These are phyloP conservation scores for Rhodotorula sp. DNA, from an alignment of 1,284 basidiomycete species.

Conservation along the genomic window DNA sequence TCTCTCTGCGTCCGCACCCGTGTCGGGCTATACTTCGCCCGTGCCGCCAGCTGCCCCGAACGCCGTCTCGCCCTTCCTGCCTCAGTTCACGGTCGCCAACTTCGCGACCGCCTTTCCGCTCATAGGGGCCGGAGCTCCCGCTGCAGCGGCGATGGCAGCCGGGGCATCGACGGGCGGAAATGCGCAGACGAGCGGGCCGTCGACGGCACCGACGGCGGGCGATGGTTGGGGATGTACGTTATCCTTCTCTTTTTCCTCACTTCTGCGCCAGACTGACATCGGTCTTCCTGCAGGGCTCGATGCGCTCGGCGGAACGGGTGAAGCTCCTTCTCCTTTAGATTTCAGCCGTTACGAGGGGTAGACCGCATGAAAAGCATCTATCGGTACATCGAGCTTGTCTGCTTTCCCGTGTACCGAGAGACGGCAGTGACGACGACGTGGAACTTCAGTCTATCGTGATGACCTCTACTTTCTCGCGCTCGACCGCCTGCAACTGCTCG, in stretches of 20 bases:
- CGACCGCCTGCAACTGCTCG: conserved; percentile 1
- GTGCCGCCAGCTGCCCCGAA: too few species aligned
- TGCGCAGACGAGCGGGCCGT: neutral
- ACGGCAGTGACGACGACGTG: too few species aligned
- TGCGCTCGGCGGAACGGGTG: neutral
- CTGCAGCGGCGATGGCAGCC: neutral
- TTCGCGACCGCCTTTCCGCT: conserved; percentile 14
- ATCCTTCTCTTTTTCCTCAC: neutral
- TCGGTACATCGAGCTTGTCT: neutral
- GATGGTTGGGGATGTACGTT: neutral
- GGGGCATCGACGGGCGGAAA: neutral
- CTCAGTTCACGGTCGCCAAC: neutral
- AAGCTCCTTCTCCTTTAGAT: neutral
- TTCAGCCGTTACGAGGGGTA: neutral
- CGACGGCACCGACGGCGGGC: neutral
- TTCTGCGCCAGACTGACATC: neutral
- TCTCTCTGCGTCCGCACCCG: too few species aligned
- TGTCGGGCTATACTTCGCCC: too few species aligned
- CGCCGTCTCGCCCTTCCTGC: neutral
- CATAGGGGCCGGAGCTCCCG: neutral
- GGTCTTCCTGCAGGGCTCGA: neutral
- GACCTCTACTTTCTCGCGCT: conserved; percentile 10
- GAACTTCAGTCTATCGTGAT: conserved; percentile 7
- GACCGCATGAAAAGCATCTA: neutral
- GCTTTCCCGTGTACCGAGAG: too few species aligned